Percentiles rank a stretch among this genome's conserved stretches.
Evolutionary conservation across 345 rosid species (phyloP).

Genomic region (Pseudoturritis turrita): DNA sequence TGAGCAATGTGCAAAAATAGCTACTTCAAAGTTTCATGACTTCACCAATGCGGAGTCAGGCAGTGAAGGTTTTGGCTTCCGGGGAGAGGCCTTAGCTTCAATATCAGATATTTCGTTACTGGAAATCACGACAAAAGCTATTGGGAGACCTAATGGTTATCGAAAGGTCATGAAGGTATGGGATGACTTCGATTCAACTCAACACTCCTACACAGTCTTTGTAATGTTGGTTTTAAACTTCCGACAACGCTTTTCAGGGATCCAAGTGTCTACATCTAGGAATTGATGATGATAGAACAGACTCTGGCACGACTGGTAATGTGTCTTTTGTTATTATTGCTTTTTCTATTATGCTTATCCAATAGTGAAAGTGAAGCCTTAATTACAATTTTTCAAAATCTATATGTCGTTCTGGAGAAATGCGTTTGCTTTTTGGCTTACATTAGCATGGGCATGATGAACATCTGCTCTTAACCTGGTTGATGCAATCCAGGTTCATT

Average conservation of each 20-base stretch:
- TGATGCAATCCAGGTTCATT: slow-evolving; percentile 66
- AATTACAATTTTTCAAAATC: neutral
- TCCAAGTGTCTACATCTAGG: slow-evolving; percentile 74
- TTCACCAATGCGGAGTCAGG: slow-evolving; percentile 45
- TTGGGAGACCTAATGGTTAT: slow-evolving; percentile 88
- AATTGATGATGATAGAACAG: slow-evolving; percentile 64
- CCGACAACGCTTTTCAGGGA: slow-evolving; percentile 40
- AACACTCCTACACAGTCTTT: neutral
- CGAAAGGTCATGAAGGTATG: slow-evolving; percentile 76
- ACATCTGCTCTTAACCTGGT: slow-evolving; percentile 24
- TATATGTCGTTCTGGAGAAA: neutral
- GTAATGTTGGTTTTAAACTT: neutral
- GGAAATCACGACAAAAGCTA: slow-evolving; percentile 69
- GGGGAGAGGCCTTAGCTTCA: slow-evolving; percentile 92
- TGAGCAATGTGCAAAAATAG: slow-evolving; percentile 32
- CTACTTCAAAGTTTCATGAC: slow-evolving; percentile 57
- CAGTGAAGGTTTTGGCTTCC: slow-evolving; percentile 52
- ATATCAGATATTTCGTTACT: slow-evolving; percentile 68
- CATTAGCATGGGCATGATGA: neutral
- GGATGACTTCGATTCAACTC: neutral
- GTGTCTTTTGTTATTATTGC: neutral
- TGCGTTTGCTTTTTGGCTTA: neutral
- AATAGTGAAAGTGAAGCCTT: neutral
- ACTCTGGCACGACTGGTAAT: slow-evolving; percentile 69
- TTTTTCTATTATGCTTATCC: neutral